Conservation (phyloP, 2,329 filamentous ascomycete genomes). For the Colletotrichum siamense region DNA sequence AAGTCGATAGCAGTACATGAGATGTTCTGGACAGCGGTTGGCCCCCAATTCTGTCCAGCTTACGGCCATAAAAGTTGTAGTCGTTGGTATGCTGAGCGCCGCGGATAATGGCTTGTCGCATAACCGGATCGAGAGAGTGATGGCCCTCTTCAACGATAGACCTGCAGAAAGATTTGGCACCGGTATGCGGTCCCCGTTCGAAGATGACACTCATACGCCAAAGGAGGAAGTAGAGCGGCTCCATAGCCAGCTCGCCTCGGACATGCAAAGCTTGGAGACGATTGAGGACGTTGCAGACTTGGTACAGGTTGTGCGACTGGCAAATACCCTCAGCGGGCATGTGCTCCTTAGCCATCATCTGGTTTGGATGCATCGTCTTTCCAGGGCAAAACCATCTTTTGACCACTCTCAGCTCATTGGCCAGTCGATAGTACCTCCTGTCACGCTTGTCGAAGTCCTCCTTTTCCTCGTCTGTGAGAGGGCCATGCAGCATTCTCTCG, state of each 20-base stretch:
- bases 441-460: conserved; percentile 3
- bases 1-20: not conserved
- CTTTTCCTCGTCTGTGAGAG: not conserved
- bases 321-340: conserved; percentile 36
- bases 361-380: conserved; percentile 40
- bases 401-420: conserved; percentile 34
- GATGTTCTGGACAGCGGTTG: not conserved
- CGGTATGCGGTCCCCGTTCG: not conserved
- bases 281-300: conserved; percentile 35
- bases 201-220: conserved; percentile 32
- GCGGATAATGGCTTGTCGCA: not conserved
- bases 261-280: conserved; percentile 32
- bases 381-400: conserved; percentile 37
- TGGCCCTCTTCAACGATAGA: conserved; percentile 2
- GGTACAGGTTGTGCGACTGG: conserved; percentile 39
- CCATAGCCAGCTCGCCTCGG: conserved; percentile 35
- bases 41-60: not conserved
- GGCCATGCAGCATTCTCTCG: not conserved
- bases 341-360: conserved; percentile 36
- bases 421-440: conserved; percentile 23
- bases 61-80: conserved; percentile 4
- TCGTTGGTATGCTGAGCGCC: conserved; percentile 6
- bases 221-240: conserved; percentile 42
- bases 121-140: not conserved
- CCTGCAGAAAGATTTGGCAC: not conserved